Evolutionary conservation across 495 filamentous ascomycete genomes (phyloP), one percentile per base, ranked within the genome.

Genomic region (Aspergillus carlsbadensis): DNA sequence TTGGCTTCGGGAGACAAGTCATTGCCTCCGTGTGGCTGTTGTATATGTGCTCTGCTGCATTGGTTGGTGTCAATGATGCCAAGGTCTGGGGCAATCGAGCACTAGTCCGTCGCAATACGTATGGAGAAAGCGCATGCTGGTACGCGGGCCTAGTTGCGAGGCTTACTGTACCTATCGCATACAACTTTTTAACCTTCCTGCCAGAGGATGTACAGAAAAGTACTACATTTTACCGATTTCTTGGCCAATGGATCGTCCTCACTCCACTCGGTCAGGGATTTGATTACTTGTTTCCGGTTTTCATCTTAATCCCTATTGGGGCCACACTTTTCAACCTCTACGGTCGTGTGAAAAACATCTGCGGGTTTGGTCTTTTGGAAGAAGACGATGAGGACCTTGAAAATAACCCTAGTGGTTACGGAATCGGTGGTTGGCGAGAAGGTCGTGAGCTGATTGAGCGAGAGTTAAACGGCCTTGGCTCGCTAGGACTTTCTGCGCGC

Each of bases 41-140:
- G 22, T 98, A 97, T 76, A 97, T 98, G 93, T 88, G 83, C 67
- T 78, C 86, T 37, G 89, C 89, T 34, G 90, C 93, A 6, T 82
- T 98, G 40, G 87, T 85, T 52, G 91, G 90, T 34, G 83, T 98
- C 59, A 87, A 84, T 37, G 89, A 93, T 61, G 90, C 93, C 63
- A 93, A 93, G 64, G 89, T 96, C 26, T 98, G 94, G 94, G 87
- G 94, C 49, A 92, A 93, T 45, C 84, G 94, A 21, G 93, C 93
- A 1, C 77, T 98, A 14, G 93, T 98, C 37, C 86, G 82, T 43
- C 85, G 94, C 54, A 92, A 92, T 60, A 98, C 94, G 0, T 93
- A 93, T 49, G 85, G 84, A 33, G 93, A 96, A 68, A 90, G 86
- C 47, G 94, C 94, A 4, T 93, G 91, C 56, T 98, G 94, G 90